A percentile compares a stretch with the other conserved stretches of the same genome.
Evolutionary conservation across 2,329 filamentous ascomycete genomes (phyloP).

Genomic region (Escovopsis weberi): DNA sequence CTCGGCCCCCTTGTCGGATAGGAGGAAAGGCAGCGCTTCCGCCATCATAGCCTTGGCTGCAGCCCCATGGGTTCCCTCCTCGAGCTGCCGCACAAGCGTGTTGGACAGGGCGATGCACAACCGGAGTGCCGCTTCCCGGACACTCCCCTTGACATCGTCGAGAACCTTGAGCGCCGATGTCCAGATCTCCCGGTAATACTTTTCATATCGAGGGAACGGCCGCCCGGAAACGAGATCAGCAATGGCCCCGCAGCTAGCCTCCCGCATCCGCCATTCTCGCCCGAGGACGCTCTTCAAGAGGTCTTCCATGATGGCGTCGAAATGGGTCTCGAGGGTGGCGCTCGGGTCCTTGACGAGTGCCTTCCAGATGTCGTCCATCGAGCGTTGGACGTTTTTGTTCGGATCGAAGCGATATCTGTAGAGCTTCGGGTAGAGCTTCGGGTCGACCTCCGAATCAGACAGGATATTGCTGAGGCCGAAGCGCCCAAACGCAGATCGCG

Average conservation of each 20-base stretch:
- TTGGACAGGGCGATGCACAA: constrained; percentile 76
- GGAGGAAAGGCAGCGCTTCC: constrained; percentile 76
- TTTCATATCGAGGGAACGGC: constrained; percentile 62
- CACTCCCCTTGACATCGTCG: constrained; percentile 90
- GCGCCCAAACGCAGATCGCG: constrained; percentile 85
- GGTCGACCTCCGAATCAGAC: constrained; percentile 75
- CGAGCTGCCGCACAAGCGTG: constrained; percentile 70
- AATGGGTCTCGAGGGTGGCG: constrained; percentile 62
- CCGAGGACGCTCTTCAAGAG: constrained; percentile 74
- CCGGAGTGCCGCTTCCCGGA: constrained; percentile 64
- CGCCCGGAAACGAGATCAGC: constrained; percentile 76
- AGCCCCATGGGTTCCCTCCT: constrained; percentile 57
- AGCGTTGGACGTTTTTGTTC: constrained; percentile 79
- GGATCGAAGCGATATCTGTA: constrained; percentile 93
- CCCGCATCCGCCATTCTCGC: constrained; percentile 82
- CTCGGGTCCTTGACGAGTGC: constrained; percentile 82
- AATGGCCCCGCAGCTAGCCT: constrained; percentile 84
- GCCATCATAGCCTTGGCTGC: constrained; percentile 67
- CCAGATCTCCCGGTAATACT: constrained; percentile 77
- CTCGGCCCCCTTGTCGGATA: constrained; percentile 80
- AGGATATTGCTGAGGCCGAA: constrained; percentile 89
- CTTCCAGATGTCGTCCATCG: constrained; percentile 98
- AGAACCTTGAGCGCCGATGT: constrained; percentile 74
- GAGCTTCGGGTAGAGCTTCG: constrained; percentile 88
- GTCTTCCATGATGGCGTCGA: constrained; percentile 80